Conservation (phyloP, 148 eudicot species). For the Rhododendron griersonianum region DNA sequence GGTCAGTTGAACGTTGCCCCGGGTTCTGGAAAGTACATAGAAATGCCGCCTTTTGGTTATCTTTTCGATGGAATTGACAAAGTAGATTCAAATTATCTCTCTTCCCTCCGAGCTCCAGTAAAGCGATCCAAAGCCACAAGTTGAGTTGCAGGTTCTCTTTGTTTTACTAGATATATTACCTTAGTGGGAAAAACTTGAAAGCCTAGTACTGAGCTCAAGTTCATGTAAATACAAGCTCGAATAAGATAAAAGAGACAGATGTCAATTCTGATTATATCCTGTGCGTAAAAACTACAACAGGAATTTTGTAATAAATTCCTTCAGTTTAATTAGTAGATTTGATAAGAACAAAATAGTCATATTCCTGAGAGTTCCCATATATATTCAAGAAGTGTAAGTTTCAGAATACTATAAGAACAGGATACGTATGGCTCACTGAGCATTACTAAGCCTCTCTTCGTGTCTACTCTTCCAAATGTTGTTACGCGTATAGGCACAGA, state of each 20-base stretch:
- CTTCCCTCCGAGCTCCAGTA: constrained; percentile 86
- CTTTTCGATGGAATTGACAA: constrained; percentile 78
- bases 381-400: no score
- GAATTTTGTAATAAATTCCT: neutral
- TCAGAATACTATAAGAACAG: no score
- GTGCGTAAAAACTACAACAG: neutral
- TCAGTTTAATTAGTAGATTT: neutral
- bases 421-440: no score
- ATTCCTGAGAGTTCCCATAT: neutral
- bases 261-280: neutral
- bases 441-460: no score
- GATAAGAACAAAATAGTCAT: neutral
- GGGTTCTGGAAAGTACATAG: constrained; percentile 79
- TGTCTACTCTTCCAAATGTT: no score
- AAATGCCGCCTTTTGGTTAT: constrained; percentile 76
- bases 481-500: no score
- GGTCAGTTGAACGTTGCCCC: constrained; percentile 59
- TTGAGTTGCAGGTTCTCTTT: constrained; percentile 13
- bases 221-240: neutral
- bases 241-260: neutral
- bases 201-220: neutral
- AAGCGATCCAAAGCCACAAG: constrained; percentile 40
- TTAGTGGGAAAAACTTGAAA: neutral
- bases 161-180: neutral
- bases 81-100: constrained; percentile 56